Conservation (phyloP, 2,329 filamentous ascomycete species). For the Paradendryphiella salina region DNA sequence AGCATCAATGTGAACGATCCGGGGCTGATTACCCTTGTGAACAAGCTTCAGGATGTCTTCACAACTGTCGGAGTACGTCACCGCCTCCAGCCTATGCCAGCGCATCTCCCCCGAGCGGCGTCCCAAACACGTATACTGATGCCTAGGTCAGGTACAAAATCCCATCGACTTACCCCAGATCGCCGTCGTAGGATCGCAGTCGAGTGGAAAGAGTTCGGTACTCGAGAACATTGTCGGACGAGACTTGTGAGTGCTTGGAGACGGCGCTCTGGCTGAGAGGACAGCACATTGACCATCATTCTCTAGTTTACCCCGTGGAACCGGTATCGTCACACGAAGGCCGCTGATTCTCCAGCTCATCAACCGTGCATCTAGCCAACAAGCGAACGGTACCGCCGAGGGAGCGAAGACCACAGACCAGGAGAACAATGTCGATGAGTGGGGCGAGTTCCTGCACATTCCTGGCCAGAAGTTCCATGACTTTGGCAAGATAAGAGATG, state of each 20-base stretch:
- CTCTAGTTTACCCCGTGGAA: constrained; percentile 86
- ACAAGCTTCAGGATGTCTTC: constrained; percentile 99
- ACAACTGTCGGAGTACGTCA: constrained; percentile 82
- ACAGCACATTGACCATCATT: constrained; percentile 31
- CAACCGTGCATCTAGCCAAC: constrained; percentile 69
- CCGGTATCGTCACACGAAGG: constrained; percentile 93
- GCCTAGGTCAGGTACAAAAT: constrained; percentile 76
- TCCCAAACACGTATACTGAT: constrained; percentile 35
- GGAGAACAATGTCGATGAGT: constrained; percentile 90
- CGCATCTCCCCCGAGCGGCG: constrained; percentile 6
- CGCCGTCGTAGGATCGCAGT: constrained; percentile 96
- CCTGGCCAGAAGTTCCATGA: constrained; percentile 97
- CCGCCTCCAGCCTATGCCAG: background rate
- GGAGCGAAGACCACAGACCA: constrained; percentile 73
- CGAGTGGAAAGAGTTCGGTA: constrained; percentile 98
- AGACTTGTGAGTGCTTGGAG: constrained; percentile 77
- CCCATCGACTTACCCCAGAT: constrained; percentile 99
- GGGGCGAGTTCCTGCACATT: constrained; percentile 98
- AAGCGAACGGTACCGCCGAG: constrained; percentile 68
- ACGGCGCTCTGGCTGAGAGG: constrained; percentile 5
- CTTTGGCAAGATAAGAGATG: constrained; percentile 97
- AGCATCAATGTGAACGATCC: constrained; percentile 75
- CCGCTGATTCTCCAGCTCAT: constrained; percentile 97
- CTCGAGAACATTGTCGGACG: constrained; percentile 97
- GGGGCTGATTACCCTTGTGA: constrained; percentile 78